Percentiles rank a stretch among this genome's conserved stretches.
These are phyloP conservation scores for Metarhizium sp. DNA, from an alignment of 2,329 filamentous ascomycete genomes.

Conservation along the genomic window DNA sequence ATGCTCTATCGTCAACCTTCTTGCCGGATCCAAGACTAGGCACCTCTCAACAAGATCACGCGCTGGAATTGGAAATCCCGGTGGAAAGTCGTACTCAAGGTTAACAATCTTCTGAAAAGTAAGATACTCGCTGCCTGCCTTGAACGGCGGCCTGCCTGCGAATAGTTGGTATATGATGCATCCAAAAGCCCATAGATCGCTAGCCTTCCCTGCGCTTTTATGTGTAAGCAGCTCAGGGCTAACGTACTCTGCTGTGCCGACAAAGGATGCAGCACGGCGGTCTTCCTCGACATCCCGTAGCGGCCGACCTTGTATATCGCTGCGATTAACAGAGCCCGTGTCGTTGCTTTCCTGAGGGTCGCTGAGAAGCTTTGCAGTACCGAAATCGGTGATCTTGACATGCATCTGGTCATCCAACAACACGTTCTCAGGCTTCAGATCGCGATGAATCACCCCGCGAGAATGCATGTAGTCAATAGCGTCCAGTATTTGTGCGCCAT, in stretches of 20 bases:
- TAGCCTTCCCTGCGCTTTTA: slow-evolving; percentile 95
- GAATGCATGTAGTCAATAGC: slow-evolving; percentile 98
- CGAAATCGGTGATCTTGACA: slow-evolving; percentile 97
- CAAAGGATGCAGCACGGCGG: slow-evolving; percentile 82
- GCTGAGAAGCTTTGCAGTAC: slow-evolving; percentile 82
- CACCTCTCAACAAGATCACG: slow-evolving; percentile 85
- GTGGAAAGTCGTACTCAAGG: slow-evolving; percentile 87
- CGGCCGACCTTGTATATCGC: slow-evolving; percentile 22
- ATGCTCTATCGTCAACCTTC: slow-evolving; percentile 83
- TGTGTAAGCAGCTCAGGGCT: slow-evolving; percentile 94
- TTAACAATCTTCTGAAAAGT: slow-evolving; percentile 98
- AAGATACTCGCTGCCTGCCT: slow-evolving; percentile 88
- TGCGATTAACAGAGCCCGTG: slow-evolving; percentile 28
- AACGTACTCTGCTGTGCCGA: slow-evolving; percentile 96
- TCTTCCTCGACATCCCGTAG: slow-evolving; percentile 42
- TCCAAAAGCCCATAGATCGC: slow-evolving; percentile 95
- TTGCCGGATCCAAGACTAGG: slow-evolving; percentile 77
- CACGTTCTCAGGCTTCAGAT: slow-evolving; percentile 95
- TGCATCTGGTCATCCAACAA: slow-evolving; percentile 93
- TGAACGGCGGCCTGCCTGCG: slow-evolving; percentile 94
- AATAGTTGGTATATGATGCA: slow-evolving; percentile 96
- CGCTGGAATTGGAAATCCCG: slow-evolving; percentile 77
- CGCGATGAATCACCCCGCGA: slow-evolving; percentile 89
- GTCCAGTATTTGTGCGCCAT: slow-evolving; percentile 91
- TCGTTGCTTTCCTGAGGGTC: slow-evolving; percentile 32